A percentile compares a stretch with the other conserved stretches of the same genome.
Evolutionary conservation across 2,329 filamentous ascomycete genomes (phyloP).

Genomic region (Fusarium cicatricum): DNA sequence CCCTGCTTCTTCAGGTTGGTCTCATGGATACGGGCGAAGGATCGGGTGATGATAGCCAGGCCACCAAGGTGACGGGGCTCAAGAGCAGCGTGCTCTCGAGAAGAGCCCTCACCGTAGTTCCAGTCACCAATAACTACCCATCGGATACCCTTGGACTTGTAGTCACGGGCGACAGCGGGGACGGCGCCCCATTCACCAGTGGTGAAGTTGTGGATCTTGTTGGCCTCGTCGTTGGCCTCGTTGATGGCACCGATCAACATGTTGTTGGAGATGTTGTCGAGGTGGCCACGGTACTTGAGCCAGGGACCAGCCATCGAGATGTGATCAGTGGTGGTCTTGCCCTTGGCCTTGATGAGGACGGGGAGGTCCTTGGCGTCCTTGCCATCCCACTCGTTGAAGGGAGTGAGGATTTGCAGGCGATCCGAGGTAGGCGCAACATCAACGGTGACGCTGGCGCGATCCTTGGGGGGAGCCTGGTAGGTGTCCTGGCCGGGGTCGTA

Average conservation of each 20-base stretch:
- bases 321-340: constrained; percentile 98
- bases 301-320: constrained; percentile 97
- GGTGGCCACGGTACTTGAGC: constrained; percentile 98
- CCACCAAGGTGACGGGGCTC: constrained; percentile 97
- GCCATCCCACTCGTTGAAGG: constrained; percentile 89
- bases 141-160: constrained; percentile 95
- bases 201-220: constrained; percentile 94
- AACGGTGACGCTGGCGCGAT: constrained; percentile 77
- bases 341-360: constrained; percentile 96
- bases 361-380: constrained; percentile 86
- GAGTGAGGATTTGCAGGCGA: constrained; percentile 89
- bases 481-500: constrained; percentile 94
- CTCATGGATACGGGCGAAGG: constrained; percentile 99
- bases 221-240: constrained; percentile 93
- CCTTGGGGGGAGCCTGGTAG: constrained; percentile 91
- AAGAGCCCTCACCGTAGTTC: constrained; percentile 99
- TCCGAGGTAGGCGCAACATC: constrained; percentile 89
- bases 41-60: constrained; percentile 94
- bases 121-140: constrained; percentile 99
- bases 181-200: constrained; percentile 87
- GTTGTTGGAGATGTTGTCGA: constrained; percentile 99
- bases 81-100: constrained; percentile 97
- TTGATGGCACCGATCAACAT: constrained; percentile 99
- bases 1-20: constrained; percentile 99
- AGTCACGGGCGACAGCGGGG: constrained; percentile 93